Conservation (phyloP, 495 filamentous ascomycete genomes). For the Hypoxylon perforatum region DNA sequence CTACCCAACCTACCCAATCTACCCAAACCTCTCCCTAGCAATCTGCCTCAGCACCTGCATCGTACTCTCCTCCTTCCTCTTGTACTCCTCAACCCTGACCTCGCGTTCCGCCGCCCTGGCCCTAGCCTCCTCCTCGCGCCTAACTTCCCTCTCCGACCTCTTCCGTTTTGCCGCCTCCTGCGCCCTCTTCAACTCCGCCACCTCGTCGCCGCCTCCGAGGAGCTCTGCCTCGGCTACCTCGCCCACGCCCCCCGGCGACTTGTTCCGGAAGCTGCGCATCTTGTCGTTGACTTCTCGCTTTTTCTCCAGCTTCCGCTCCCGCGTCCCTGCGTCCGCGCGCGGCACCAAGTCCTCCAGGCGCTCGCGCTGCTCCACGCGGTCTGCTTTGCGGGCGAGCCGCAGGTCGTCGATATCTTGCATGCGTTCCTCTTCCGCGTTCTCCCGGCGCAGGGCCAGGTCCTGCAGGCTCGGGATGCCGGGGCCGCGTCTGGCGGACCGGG, state of each 20-base stretch:
- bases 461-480: conserved; percentile 79
- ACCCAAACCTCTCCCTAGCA: conserved; percentile 70
- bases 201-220: conserved; percentile 68
- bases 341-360: conserved; percentile 83
- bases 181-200: conserved; percentile 67
- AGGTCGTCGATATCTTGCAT: conserved; percentile 63
- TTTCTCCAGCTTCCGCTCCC: conserved; percentile 89
- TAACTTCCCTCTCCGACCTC: conserved; percentile 72
- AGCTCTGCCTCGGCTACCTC: conserved; percentile 71
- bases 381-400: conserved; percentile 67
- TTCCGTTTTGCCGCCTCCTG: conserved; percentile 65
- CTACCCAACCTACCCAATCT: background rate
- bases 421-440: conserved; percentile 63
- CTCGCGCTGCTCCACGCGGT: conserved; percentile 69
- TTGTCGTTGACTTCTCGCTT: conserved; percentile 66
- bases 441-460: conserved; percentile 75
- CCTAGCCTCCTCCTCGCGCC: conserved; percentile 71
- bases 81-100: conserved; percentile 65
- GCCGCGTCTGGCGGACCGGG: conserved; percentile 59
- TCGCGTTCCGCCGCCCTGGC: conserved; percentile 72
- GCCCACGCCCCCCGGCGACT: conserved; percentile 56
- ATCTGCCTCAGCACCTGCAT: conserved; percentile 73
- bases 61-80: conserved; percentile 71
- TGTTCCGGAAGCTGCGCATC: conserved; percentile 69
- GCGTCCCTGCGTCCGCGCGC: conserved; percentile 84